A percentile compares a stretch with the other conserved stretches of the same genome.
These are phyloP conservation scores for Eucalyptus polybractea DNA, from an alignment of 345 rosid genomes.

Conservation along the genomic window DNA sequence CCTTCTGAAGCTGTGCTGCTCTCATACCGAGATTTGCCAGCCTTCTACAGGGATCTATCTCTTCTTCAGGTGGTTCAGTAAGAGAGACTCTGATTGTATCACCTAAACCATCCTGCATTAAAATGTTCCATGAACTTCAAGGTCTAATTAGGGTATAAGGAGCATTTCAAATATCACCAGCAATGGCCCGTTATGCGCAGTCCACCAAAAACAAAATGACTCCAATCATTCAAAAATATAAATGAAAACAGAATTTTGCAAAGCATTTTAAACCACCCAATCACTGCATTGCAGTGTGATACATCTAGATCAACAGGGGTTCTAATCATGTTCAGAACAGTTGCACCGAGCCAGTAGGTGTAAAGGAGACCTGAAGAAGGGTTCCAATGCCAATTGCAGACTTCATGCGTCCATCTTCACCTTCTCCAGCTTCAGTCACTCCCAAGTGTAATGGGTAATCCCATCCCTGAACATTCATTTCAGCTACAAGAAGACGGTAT, in stretches of 20 bases:
- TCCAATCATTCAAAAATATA: neutral
- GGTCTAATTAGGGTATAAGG: neutral
- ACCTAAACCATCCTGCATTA: conserved; percentile 87
- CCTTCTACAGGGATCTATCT: conserved; percentile 92
- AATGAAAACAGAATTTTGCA: neutral
- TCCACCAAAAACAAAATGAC: neutral
- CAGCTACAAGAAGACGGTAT: conserved; percentile 85
- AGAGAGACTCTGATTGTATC: conserved; percentile 97
- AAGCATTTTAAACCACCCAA: neutral
- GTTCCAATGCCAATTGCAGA: conserved; percentile 98
- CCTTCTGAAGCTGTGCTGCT: conserved; percentile 77
- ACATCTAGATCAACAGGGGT: neutral
- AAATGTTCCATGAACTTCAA: neutral
- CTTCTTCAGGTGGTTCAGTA: conserved; percentile 92
- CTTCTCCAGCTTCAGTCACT: conserved; percentile 99
- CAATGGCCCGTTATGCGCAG: neutral
- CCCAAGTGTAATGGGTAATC: conserved; percentile 97
- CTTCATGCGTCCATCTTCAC: conserved; percentile 99
- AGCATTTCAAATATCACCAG: neutral
- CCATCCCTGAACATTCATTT: conserved; percentile 97
- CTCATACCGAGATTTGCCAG: conserved; percentile 84
- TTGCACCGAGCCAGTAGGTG: neutral
- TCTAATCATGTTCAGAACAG: neutral
- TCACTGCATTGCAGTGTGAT: neutral
- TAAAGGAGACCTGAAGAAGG: conserved; percentile 64